Conservation (phyloP, 495 filamentous ascomycete genomes). For the Halenospora varia region DNA sequence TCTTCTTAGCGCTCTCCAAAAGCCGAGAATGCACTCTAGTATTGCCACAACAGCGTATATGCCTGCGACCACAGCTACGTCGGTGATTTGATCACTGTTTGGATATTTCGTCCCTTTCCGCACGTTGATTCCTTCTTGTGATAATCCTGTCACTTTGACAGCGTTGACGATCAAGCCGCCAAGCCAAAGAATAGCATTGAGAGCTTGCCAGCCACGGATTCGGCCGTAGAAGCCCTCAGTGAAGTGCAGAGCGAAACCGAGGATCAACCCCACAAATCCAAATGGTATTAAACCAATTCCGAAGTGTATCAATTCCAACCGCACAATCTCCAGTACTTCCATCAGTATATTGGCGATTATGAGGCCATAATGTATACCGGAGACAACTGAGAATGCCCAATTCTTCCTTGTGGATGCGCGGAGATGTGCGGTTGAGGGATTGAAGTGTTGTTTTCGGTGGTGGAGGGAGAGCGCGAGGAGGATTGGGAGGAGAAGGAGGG, state of each 20-base stretch:
- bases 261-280: constrained; percentile 23
- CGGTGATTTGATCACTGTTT: constrained; percentile 29
- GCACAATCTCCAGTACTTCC: constrained; percentile 31
- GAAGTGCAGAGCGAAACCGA: constrained; percentile 21
- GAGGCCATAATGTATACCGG: constrained; percentile 27
- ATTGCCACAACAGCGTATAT: constrained; percentile 27
- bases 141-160: constrained; percentile 28
- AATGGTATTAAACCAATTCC: constrained; percentile 33
- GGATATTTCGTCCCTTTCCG: constrained; percentile 33
- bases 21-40: constrained; percentile 24
- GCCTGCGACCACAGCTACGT: constrained; percentile 32
- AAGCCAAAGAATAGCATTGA: constrained; percentile 27
- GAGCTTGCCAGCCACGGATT: constrained; percentile 20
- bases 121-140: constrained; percentile 21
- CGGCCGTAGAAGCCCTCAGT: constrained; percentile 17
- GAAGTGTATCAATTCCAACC: constrained; percentile 25
- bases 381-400: constrained; percentile 12
- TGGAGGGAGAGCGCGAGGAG: constrained; percentile 16
- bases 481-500: constrained; percentile 23
- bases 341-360: constrained; percentile 28
- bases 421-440: constrained; percentile 12
- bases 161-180: constrained; percentile 25
- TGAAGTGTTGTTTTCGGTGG: constrained; percentile 13
- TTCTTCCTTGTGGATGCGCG: constrained; percentile 1
- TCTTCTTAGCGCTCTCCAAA: constrained; percentile 14